These are phyloP conservation scores for Pholiota conissans DNA, from an alignment of 768 basidiomycete species.

Conservation along the genomic window DNA sequence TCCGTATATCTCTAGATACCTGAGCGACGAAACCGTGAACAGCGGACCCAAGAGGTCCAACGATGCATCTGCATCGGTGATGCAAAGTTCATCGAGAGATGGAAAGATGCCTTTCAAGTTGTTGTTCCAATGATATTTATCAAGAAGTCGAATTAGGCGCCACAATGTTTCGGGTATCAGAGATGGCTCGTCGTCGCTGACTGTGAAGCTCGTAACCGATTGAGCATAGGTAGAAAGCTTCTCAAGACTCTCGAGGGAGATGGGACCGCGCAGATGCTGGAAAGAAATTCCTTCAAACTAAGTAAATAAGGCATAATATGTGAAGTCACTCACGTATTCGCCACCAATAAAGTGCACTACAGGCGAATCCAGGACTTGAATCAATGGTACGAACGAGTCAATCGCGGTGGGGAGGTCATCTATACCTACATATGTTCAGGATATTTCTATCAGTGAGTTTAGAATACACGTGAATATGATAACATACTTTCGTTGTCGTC, in stretches of 20 bases:
- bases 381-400: neutral
- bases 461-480: too few species aligned
- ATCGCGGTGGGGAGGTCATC: neutral
- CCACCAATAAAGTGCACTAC: neutral
- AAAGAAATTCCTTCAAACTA: neutral
- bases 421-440: too few species aligned
- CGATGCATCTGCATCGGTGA: neutral
- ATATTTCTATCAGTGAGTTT: too few species aligned
- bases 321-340: neutral
- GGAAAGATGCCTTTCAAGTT: neutral
- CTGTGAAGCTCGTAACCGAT: too few species aligned
- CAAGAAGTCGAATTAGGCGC: neutral
- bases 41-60: neutral
- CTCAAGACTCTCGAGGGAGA: too few species aligned
- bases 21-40: neutral
- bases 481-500: too few species aligned
- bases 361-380: neutral
- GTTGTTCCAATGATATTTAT: neutral
- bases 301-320: too few species aligned
- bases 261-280: neutral
- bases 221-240: too few species aligned
- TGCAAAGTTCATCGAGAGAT: neutral
- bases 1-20: neutral
- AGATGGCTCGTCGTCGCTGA: too few species aligned
- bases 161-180: too few species aligned